phyloP scores from a whole-genome alignment of 2,329 filamentous ascomycete species.

The Xylariaceae sp. region DNA sequence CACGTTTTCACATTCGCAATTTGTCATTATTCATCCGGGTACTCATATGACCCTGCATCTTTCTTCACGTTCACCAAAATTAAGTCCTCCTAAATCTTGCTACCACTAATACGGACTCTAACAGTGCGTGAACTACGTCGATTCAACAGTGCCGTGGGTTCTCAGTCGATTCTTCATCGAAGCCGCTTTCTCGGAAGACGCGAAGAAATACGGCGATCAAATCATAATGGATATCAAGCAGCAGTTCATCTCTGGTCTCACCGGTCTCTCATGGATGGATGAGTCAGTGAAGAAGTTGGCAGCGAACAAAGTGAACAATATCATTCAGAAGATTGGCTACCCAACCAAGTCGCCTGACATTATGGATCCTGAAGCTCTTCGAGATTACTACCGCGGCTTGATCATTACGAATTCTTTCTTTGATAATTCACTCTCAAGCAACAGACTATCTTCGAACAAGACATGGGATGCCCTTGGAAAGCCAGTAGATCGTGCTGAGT shows the following conservation, averaged over 20 bases:
- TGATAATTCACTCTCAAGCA: constrained; percentile 49
- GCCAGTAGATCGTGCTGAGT: constrained; percentile 56
- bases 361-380: constrained; percentile 49
- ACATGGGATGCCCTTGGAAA: constrained; percentile 56
- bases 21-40: too few species aligned
- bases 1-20: too few species aligned
- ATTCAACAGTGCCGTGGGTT: constrained; percentile 61
- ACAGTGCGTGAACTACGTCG: constrained; percentile 53
- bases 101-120: too few species aligned
- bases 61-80: too few species aligned
- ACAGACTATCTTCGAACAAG: constrained; percentile 38
- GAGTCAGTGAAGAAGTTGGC: constrained; percentile 55
- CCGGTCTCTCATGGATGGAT: constrained; percentile 53
- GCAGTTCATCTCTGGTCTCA: constrained; percentile 52
- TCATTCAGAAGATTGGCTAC: constrained; percentile 62
- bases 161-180: constrained; percentile 68
- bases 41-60: too few species aligned
- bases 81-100: too few species aligned
- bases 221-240: constrained; percentile 69
- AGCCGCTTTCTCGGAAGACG: constrained; percentile 61
- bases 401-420: constrained; percentile 52
- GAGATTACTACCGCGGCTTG: constrained; percentile 50
- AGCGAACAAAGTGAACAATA: constrained; percentile 60
- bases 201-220: constrained; percentile 62
- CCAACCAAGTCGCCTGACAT: constrained; percentile 59